Conservation (phyloP, 352 stramenopile species). For the Pythium folliculosum region DNA sequence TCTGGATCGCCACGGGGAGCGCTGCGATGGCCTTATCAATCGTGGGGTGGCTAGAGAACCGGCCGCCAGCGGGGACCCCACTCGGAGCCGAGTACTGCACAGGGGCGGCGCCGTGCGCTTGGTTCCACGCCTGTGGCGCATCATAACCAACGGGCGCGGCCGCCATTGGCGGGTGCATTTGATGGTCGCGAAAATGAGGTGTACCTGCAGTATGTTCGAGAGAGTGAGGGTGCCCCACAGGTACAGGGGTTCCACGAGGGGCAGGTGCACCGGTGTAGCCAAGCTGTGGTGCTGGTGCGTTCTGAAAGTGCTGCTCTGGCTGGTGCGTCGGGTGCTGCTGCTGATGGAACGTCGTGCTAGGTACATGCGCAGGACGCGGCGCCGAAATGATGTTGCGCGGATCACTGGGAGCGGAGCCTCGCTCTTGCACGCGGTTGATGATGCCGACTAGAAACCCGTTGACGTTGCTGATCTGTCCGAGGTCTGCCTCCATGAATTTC, state of each 20-base stretch:
- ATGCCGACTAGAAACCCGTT: conserved; percentile 84
- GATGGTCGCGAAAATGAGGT: conserved; percentile 2
- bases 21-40: conserved; percentile 32
- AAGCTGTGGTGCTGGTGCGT: conserved; percentile 5
- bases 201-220: conserved; percentile 22
- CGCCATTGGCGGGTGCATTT: background rate
- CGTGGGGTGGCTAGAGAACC: conserved; percentile 29
- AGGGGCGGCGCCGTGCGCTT: background rate
- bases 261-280: conserved; percentile 4
- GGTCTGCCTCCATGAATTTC: conserved; percentile 79
- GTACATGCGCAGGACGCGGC: background rate
- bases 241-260: background rate
- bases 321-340: conserved; percentile 10
- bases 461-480: conserved; percentile 74
- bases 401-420: conserved; percentile 12
- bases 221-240: background rate
- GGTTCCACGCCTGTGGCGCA: conserved; percentile 8
- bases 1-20: conserved; percentile 67
- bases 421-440: conserved; percentile 82
- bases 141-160: conserved; percentile 14
- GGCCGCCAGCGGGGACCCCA: conserved; percentile 4
- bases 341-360: conserved; percentile 10
- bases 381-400: background rate
- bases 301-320: conserved; percentile 4
- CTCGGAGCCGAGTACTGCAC: background rate